These are phyloP conservation scores for Podila horticola DNA, from an alignment of 192 early-diverging fungal genomes.

Conservation along the genomic window DNA sequence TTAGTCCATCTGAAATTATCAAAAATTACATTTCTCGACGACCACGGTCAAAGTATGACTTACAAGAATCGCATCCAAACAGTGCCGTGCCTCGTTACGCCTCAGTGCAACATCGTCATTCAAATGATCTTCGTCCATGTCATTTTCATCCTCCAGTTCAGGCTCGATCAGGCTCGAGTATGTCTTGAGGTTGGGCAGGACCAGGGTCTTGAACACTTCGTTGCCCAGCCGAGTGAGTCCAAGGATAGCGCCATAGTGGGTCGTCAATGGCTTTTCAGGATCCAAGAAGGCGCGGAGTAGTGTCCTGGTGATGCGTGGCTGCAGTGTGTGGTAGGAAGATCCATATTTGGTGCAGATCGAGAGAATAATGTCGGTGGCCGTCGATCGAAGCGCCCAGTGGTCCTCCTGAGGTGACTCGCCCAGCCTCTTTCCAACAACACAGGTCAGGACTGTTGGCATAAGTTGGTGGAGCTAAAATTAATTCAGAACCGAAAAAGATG, in stretches of 20 bases:
- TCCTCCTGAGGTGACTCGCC: constrained; percentile 75
- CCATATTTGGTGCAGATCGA: constrained; percentile 83
- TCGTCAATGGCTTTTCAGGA: constrained; percentile 80
- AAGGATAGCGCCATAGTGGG: constrained; percentile 90
- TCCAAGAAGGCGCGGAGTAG: constrained; percentile 92
- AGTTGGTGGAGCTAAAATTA: constrained; percentile 89
- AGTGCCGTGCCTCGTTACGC: constrained; percentile 53
- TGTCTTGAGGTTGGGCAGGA: constrained; percentile 81
- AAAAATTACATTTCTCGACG: background rate
- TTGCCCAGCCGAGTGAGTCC: constrained; percentile 81
- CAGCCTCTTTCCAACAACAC: constrained; percentile 87
- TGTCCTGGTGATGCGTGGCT: constrained; percentile 90
- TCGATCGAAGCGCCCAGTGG: constrained; percentile 87
- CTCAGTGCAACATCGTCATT: constrained; percentile 8
- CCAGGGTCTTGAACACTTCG: constrained; percentile 79
- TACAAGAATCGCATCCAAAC: constrained; percentile 63
- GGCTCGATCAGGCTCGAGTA: constrained; percentile 59
- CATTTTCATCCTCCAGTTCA: constrained; percentile 26
- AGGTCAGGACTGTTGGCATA: constrained; percentile 92
- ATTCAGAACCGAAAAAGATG: background rate
- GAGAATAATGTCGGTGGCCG: constrained; percentile 78
- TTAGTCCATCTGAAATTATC: too few relatives aligned
- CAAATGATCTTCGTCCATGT: constrained; percentile 29
- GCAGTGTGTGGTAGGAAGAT: constrained; percentile 84
- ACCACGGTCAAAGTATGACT: background rate